Evolutionary conservation across 2,329 filamentous ascomycete species (phyloP).

Genomic region (Talaromyces funiculosus): DNA sequence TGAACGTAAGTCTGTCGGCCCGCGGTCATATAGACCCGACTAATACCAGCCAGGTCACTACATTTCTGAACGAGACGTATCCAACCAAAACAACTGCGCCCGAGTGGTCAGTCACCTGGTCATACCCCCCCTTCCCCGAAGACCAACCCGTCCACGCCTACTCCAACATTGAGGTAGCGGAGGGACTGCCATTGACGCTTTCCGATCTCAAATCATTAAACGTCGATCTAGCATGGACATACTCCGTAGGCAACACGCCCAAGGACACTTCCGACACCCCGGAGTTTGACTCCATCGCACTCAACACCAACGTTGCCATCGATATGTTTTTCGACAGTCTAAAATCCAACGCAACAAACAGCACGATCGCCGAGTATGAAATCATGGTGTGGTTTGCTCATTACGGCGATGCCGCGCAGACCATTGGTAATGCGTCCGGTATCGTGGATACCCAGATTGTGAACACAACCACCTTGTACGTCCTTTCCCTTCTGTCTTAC

Average conservation of each 20-base stretch:
- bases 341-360: conserved; percentile 36
- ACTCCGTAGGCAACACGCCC: conserved; percentile 42
- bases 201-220: conserved; percentile 36
- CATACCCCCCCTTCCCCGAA: conserved; percentile 41
- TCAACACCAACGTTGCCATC: conserved; percentile 54
- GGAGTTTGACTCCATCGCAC: conserved; percentile 28
- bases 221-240: conserved; percentile 48
- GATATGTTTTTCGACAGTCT: conserved; percentile 55
- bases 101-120: conserved; percentile 50
- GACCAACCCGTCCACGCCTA: conserved; percentile 50
- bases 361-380: conserved; percentile 41
- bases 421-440: conserved; percentile 40
- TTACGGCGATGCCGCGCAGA: conserved; percentile 44
- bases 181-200: conserved; percentile 42
- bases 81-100: conserved; percentile 44
- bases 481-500: neutral
- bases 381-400: conserved; percentile 55
- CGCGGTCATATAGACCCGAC: neutral
- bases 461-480: conserved; percentile 27
- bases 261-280: conserved; percentile 31
- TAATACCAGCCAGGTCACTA: conserved; percentile 38
- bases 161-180: conserved; percentile 49
- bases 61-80: conserved; percentile 49
- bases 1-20: conserved; percentile 44
- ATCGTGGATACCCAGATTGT: conserved; percentile 33